These are phyloP conservation scores for Aegilops longissima DNA, from an alignment of 176 grass and related monocot species.

Conservation along the genomic window DNA sequence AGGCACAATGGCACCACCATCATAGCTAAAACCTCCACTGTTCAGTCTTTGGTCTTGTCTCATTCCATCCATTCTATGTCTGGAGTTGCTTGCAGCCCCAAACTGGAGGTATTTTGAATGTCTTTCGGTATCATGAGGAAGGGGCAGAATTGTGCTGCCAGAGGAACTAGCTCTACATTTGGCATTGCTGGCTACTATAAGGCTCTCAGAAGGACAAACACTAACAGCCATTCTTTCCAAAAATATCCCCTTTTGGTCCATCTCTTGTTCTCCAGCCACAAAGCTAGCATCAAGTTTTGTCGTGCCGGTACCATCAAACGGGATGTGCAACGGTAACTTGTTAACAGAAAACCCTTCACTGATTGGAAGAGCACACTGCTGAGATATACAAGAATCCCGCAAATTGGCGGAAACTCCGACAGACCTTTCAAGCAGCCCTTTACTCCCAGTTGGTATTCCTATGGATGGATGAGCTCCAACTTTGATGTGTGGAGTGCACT, in stretches of 20 bases:
- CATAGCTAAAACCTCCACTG: conserved; percentile 44
- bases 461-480: conserved; percentile 40
- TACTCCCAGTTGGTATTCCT: conserved; percentile 17
- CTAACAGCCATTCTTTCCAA: conserved; percentile 22
- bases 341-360: conserved; percentile 40
- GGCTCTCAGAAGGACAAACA: conserved; percentile 30
- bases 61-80: conserved; percentile 42
- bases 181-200: conserved; percentile 41
- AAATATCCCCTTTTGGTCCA: conserved; percentile 22
- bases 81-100: conserved; percentile 36
- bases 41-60: conserved; percentile 57
- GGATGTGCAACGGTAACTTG: conserved; percentile 35
- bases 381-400: conserved; percentile 34
- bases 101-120: conserved; percentile 60
- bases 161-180: conserved; percentile 45
- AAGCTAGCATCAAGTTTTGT: conserved; percentile 38
- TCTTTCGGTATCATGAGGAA: conserved; percentile 25
- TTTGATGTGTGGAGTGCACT: conserved; percentile 35
- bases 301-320: conserved; percentile 26
- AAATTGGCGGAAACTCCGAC: conserved; percentile 39
- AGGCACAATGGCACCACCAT: conserved; percentile 27
- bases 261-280: conserved; percentile 28
- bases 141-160: conserved; percentile 26
- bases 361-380: conserved; percentile 37
- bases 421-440: conserved; percentile 38